Conservation (phyloP, 371 early-diverging fungal species). For the Mortierella sp. region DNA sequence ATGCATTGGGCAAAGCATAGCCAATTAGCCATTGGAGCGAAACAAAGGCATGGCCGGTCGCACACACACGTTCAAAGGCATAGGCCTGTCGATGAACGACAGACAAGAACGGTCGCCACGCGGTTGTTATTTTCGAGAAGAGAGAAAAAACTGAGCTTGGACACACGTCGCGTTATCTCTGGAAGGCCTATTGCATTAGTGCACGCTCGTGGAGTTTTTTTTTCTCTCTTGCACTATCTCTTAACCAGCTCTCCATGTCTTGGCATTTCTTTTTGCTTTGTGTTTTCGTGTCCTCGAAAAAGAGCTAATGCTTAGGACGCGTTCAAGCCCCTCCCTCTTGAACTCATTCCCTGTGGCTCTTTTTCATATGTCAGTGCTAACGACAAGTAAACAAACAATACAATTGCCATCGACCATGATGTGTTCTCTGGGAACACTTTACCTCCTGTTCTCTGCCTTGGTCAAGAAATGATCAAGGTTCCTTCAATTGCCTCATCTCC, state of each 20-base stretch:
- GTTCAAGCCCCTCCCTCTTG: neutral
- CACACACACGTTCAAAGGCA: neutral
- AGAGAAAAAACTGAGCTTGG: neutral
- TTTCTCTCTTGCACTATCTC: neutral
- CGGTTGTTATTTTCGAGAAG: neutral
- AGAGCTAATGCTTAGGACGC: neutral
- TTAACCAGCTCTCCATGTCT: neutral
- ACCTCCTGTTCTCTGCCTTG: neutral
- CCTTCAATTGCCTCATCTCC: neutral
- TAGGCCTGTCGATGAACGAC: conserved; percentile 2
- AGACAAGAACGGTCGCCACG: neutral
- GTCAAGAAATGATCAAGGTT: neutral
- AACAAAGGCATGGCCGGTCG: neutral
- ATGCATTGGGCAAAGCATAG: neutral
- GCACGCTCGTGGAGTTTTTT: neutral
- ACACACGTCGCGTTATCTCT: neutral
- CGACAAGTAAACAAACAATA: neutral
- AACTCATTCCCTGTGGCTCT: neutral
- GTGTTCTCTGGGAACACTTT: neutral
- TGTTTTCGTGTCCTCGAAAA: neutral
- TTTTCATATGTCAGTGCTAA: conserved; percentile 4
- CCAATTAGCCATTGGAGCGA: neutral
- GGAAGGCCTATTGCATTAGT: neutral
- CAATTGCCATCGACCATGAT: neutral
- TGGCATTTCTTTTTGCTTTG: neutral